Evolutionary conservation across 2,329 filamentous ascomycete genomes (phyloP), one percentile per base, ranked within the genome.

Genomic region (Colletotrichum spinosum): DNA sequence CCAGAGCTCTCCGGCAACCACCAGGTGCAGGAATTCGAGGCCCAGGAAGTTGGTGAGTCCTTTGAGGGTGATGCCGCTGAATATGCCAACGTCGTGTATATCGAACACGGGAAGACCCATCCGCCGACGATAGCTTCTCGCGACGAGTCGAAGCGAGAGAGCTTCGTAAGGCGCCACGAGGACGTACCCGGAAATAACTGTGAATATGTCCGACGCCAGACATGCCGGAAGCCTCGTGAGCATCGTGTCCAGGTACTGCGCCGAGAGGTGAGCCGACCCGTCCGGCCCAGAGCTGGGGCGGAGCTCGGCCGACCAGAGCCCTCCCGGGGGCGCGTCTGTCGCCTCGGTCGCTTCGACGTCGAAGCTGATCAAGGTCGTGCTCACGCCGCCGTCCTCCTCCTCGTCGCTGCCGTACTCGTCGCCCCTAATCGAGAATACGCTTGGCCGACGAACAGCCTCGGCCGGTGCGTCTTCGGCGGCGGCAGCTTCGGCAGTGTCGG

Each of bases 331-430:
- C 3, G 80, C 79, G 52, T 86, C 83, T 3, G 78, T 80, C 0
- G 84, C 78, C 51, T 88, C 86, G 4, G 81, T 83, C 0, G 86
- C 83, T 67, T 89, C 86, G 35, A 88, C 85, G 60, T 89, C 86
- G 60, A 89, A 88, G 68, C 84, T 88, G 55, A 89, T 88, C 6
- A 88, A 75, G 0, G 86, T 87, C 2, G 85, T 82, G 59, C 82
- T 86, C 33, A 88, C 77, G 52, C 83, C 79, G 52, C 86, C 86
- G 12, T 83, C 78, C 13, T 86, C 86, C 53, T 87, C 85, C 57
- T 88, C 86, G 51, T 88, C 86, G 11, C 80, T 85, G 10, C 78
- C 82, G 64, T 84, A 86, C 45, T 86, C 85, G 61, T 84, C 83
- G 12, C 78, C 82, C n/a, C 82, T 74, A 9, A 77, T 74, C 0